Evolutionary conservation across 257 asterid species (phyloP), one percentile per base, ranked within the genome.

Genomic region (Gentiana straminea): DNA sequence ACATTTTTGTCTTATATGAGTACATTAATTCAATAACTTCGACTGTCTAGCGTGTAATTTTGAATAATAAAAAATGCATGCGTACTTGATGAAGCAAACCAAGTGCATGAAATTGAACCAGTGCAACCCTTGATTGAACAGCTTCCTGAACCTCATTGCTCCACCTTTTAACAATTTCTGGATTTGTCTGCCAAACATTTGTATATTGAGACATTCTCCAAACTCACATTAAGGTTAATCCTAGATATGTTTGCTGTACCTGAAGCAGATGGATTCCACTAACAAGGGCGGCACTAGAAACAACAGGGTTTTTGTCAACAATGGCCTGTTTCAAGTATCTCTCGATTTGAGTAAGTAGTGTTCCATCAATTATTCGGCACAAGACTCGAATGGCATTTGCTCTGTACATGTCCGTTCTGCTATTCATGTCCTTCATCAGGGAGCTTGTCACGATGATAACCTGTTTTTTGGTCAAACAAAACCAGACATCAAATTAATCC

Each of bases 81-180:
- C 60, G 68, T 77, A 79, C 97, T 95, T 85, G 95, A 75, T 89
- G 95, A 55, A 89, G 89, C 70, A 89, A 75, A 57, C 81, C 94
- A 70, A 89, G 94, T 13, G 94, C 97, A 69, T 89, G 97, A 69
- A 89, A 89, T 62, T 89, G 97, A 45, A 89, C 97, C 68, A 89
- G 90, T 44, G 97, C 95, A 77, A 92, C 91, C 65, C 94, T 76
- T 50, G 97, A 86, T 58, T 89, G 97, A 61, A 89, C 89, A 52
- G 97, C 97, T 77, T 89, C 97, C 67, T 89, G 97, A 49, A 89
- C 97, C 76, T 89, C 97, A 67, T 89, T 89, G 75, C 95, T 89
- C 97, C 97, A 89, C 72, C 97, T 86, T 65, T 83, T 89, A 62
- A 89, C 97, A 58, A 89, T 86, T 68, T 89, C 95, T 7, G 95